These are phyloP conservation scores for Glonium stellatum DNA, from an alignment of 495 filamentous ascomycete genomes.

Conservation along the genomic window DNA sequence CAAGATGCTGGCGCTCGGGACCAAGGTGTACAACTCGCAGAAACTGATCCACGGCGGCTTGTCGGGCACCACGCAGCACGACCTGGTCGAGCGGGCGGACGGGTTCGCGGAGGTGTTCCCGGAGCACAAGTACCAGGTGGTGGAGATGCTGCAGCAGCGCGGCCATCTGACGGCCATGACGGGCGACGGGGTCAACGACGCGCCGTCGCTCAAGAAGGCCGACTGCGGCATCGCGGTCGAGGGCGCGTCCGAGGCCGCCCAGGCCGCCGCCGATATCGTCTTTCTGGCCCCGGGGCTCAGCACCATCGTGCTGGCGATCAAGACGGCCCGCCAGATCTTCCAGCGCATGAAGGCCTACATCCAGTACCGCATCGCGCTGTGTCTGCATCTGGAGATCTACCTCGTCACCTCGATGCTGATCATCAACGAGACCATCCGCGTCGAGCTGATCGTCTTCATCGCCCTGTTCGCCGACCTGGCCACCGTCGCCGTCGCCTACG, in stretches of 20 bases:
- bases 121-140: conserved; percentile 73
- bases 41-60: conserved; percentile 70
- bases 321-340: conserved; percentile 73
- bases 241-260: conserved; percentile 68
- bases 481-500: conserved; percentile 70
- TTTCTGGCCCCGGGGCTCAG: conserved; percentile 71
- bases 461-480: conserved; percentile 71
- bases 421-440: conserved; percentile 62
- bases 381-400: conserved; percentile 70
- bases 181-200: conserved; percentile 68
- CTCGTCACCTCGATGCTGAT: conserved; percentile 73
- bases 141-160: conserved; percentile 68
- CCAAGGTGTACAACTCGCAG: conserved; percentile 73
- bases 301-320: conserved; percentile 72
- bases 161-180: conserved; percentile 71
- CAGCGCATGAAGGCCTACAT: conserved; percentile 79
- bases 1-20: conserved; percentile 71
- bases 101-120: conserved; percentile 73
- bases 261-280: conserved; percentile 71
- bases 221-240: conserved; percentile 74
- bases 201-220: conserved; percentile 66
- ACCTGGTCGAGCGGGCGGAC: conserved; percentile 68
- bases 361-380: conserved; percentile 73
- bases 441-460: conserved; percentile 67
- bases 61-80: conserved; percentile 63